phyloP scores from a whole-genome alignment of 441 rosid species.

The Aleurites moluccanus region DNA sequence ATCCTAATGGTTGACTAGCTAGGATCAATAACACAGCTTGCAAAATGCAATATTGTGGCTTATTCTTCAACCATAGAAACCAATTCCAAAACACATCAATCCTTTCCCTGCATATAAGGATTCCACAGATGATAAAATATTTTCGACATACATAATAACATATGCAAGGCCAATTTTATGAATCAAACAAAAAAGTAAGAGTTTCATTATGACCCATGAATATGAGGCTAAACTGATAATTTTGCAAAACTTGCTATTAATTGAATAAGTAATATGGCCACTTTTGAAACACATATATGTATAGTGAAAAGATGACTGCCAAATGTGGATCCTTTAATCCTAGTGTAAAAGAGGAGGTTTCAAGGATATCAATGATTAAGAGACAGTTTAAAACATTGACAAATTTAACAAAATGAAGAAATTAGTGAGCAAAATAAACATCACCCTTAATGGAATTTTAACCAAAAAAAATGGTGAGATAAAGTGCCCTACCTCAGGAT shows the following conservation, averaged over 20 bases:
- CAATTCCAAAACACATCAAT: background rate
- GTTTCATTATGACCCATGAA: background rate
- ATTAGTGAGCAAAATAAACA: background rate
- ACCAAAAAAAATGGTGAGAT: background rate
- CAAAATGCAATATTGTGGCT: constrained; percentile 6
- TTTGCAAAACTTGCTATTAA: background rate
- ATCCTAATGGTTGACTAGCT: background rate
- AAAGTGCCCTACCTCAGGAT: constrained; percentile 68
- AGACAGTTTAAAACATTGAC: background rate
- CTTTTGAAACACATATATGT: background rate
- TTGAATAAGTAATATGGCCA: background rate
- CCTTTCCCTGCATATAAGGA: background rate
- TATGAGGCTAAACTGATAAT: background rate
- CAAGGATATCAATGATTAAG: background rate
- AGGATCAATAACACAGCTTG: background rate
- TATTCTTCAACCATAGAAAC: background rate
- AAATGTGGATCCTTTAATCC: background rate
- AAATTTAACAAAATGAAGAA: background rate
- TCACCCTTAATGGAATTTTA: background rate
- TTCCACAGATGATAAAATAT: background rate
- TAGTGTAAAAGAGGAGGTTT: background rate
- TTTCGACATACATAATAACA: background rate
- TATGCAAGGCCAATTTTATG: background rate
- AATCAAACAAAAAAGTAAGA: background rate
- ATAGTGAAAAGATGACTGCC: background rate